Percentiles rank a stretch among this genome's conserved stretches.
Conservation (phyloP, 2,329 filamentous ascomycete species). For the Fusarium continuum region DNA sequence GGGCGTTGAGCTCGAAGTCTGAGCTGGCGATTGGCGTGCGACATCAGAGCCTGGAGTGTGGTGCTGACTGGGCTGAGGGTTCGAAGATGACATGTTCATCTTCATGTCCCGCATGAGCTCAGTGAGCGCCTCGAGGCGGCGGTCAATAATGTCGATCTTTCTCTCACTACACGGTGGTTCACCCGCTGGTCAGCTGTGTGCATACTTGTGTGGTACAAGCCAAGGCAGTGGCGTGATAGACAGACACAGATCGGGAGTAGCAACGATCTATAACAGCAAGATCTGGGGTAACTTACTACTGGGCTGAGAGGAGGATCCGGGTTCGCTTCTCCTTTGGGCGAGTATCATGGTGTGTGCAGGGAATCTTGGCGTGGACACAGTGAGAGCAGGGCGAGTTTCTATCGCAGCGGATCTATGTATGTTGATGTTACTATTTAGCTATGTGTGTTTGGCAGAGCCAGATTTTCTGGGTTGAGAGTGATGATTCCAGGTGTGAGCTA, state of each 20-base stretch:
- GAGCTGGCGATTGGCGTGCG: conserved; percentile 22
- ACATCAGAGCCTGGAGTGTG: conserved; percentile 25
- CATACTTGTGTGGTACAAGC: neutral
- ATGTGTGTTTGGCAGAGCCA: neutral
- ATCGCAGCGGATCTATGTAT: conserved; percentile 49
- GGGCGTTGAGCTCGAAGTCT: conserved; percentile 25
- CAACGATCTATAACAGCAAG: neutral
- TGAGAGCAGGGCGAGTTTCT: conserved; percentile 51
- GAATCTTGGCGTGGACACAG: conserved; percentile 50
- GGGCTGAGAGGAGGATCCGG: conserved; percentile 49
- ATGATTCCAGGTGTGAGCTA: neutral
- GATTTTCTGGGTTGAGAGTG: neutral
- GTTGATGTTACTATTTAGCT: conserved; percentile 8
- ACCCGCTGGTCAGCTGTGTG: neutral
- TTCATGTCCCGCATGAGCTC: conserved; percentile 48
- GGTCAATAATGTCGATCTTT: conserved; percentile 52
- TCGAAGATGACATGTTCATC: conserved; percentile 33
- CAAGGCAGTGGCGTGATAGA: neutral
- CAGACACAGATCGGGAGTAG: neutral
- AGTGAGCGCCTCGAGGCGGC: conserved; percentile 48
- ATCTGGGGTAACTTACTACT: conserved; percentile 47
- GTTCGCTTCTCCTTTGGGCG: conserved; percentile 50
- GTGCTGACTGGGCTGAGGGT: conserved; percentile 11
- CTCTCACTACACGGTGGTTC: conserved; percentile 43
- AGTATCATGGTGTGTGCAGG: conserved; percentile 48